Percentiles rank a stretch among this genome's conserved stretches.
phyloP scores from a whole-genome alignment of 345 rosid species.

The Angophora floribunda region DNA sequence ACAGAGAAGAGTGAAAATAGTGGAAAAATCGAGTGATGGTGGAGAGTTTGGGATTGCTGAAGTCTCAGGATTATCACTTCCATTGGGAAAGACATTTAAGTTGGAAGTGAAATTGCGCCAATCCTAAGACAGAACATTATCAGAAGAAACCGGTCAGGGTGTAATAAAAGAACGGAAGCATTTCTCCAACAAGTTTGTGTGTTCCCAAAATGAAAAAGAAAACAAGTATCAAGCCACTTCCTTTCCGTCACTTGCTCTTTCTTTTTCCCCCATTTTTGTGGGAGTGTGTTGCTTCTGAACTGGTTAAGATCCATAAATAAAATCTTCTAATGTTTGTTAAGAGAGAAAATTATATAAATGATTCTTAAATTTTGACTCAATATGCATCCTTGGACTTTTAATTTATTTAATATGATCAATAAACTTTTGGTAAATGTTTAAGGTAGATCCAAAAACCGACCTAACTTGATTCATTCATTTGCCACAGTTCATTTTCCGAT shows the following conservation, averaged over 20 bases:
- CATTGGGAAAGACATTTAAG: conserved; percentile 30
- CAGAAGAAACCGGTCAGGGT: neutral
- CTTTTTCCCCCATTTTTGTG: neutral
- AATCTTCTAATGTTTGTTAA: neutral
- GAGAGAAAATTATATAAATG: neutral
- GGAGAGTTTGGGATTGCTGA: neutral
- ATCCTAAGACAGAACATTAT: neutral
- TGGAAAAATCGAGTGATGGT: neutral
- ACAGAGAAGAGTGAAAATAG: neutral
- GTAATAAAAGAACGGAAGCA: neutral
- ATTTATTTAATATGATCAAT: neutral
- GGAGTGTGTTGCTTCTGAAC: neutral
- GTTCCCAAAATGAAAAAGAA: neutral
- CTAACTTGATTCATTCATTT: too few species aligned
- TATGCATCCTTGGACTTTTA: neutral
- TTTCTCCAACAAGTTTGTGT: neutral
- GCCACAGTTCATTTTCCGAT: too few species aligned
- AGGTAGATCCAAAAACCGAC: too few species aligned
- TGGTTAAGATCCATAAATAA: neutral
- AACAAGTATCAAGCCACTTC: neutral
- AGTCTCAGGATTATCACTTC: conserved; percentile 8
- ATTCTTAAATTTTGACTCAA: neutral
- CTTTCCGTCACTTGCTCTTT: neutral
- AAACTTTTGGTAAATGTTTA: too few species aligned
- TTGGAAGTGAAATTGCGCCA: conserved; percentile 12